These are phyloP conservation scores for Apiospora kogelbergensis DNA, from an alignment of 2,329 filamentous ascomycete species.

Conservation along the genomic window DNA sequence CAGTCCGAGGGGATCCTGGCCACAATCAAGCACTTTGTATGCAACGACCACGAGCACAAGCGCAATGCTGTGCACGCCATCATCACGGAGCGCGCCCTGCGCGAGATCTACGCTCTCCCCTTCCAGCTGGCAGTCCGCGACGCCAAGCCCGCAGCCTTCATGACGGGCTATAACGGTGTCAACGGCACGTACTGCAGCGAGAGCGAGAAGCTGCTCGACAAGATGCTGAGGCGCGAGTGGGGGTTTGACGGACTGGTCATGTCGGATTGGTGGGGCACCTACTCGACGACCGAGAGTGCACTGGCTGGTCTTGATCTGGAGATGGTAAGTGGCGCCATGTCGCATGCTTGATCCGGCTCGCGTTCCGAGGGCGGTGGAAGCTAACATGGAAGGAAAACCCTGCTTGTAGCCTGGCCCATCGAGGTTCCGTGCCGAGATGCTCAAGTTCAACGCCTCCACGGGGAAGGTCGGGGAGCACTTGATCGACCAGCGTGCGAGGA, in stretches of 20 bases:
- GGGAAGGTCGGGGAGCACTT: conserved; percentile 56
- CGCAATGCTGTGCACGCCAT: conserved; percentile 56
- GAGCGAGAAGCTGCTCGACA: conserved; percentile 49
- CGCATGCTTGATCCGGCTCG: not conserved
- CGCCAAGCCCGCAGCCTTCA: conserved; percentile 51
- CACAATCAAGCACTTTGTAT: conserved; percentile 61
- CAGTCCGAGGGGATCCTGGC: conserved; percentile 57
- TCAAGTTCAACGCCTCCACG: conserved; percentile 52
- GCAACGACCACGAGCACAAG: conserved; percentile 61
- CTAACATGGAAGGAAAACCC: not conserved
- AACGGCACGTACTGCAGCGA: conserved; percentile 58
- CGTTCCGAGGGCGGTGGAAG: no score
- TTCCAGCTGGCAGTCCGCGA: conserved; percentile 58
- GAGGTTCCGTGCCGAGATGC: conserved; percentile 48
- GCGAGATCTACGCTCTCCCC: conserved; percentile 58
- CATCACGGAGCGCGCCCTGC: conserved; percentile 54
- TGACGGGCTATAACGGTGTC: conserved; percentile 61
- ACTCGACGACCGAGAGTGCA: conserved; percentile 51
- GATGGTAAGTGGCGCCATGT: conserved; percentile 37
- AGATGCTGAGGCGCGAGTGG: conserved; percentile 56
- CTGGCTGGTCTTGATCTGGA: conserved; percentile 57
- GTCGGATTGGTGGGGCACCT: conserved; percentile 61
- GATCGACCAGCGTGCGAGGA: conserved; percentile 57
- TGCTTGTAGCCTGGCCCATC: conserved; percentile 45
- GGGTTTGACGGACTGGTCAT: conserved; percentile 57